Percentiles rank a stretch among this genome's conserved stretches.
Conservation (phyloP, 2,329 filamentous ascomycete genomes). For the Venturia nashicola region DNA sequence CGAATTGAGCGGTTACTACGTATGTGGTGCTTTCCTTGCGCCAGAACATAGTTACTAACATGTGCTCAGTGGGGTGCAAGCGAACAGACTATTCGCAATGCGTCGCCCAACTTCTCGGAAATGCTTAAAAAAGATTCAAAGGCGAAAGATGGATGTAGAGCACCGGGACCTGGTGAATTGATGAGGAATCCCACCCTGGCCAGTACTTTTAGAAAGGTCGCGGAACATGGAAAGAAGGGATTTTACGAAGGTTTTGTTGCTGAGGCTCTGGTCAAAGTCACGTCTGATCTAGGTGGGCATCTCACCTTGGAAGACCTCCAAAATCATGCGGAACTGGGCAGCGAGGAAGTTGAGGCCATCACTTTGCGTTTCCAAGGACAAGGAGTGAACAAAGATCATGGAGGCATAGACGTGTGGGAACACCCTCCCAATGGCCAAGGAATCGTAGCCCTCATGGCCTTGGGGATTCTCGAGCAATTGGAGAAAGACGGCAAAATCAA, state of each 20-base stretch:
- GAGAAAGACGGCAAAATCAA: conserved; percentile 65
- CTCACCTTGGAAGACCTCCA: conserved; percentile 70
- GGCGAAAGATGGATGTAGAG: conserved; percentile 56
- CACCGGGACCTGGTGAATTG: conserved; percentile 71
- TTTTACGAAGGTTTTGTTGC: conserved; percentile 85
- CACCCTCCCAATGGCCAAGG: conserved; percentile 95
- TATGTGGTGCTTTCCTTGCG: conserved; percentile 29
- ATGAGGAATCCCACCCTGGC: conserved; percentile 77
- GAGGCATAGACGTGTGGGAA: conserved; percentile 78
- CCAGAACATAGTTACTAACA: conserved; percentile 8
- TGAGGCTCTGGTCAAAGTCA: conserved; percentile 66
- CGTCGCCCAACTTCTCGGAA: conserved; percentile 77
- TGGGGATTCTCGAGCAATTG: conserved; percentile 82
- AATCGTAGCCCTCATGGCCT: conserved; percentile 84
- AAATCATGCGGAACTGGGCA: conserved; percentile 60
- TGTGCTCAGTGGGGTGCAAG: conserved; percentile 54
- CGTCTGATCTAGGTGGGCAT: conserved; percentile 63
- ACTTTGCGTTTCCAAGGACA: conserved; percentile 67
- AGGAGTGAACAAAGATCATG: conserved; percentile 36
- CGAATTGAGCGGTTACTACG: conserved; percentile 58
- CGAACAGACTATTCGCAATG: conserved; percentile 51
- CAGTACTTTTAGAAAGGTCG: conserved; percentile 68
- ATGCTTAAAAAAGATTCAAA: conserved; percentile 70
- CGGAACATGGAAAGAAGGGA: conserved; percentile 69
- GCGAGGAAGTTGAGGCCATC: conserved; percentile 74